Percentiles rank a stretch among this genome's conserved stretches.
These are phyloP conservation scores for Rugosomyces carneus DNA, from an alignment of 1,284 basidiomycete species.

Conservation along the genomic window DNA sequence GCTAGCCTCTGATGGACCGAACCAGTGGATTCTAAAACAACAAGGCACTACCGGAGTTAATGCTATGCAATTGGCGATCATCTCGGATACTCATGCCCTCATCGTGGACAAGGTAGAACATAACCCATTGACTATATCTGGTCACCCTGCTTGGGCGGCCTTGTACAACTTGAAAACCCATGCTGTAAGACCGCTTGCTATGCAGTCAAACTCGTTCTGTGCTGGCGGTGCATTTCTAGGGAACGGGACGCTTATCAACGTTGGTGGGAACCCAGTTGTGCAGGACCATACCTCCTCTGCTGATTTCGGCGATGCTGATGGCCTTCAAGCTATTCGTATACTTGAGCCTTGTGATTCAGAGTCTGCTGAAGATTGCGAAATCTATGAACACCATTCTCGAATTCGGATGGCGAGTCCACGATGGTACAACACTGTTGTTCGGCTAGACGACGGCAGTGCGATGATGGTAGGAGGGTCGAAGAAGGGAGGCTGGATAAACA, in stretches of 20 bases:
- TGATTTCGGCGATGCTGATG: slow-evolving; percentile 63
- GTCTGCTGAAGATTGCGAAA: slow-evolving; percentile 30
- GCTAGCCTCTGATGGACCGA: slow-evolving; percentile 12
- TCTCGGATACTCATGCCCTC: slow-evolving; percentile 38
- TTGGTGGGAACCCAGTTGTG: slow-evolving; percentile 46
- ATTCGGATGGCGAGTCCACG: slow-evolving; percentile 33
- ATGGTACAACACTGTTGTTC: slow-evolving; percentile 39
- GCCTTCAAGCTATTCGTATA: slow-evolving; percentile 30
- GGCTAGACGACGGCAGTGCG: slow-evolving; percentile 40
- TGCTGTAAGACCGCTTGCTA: slow-evolving; percentile 25
- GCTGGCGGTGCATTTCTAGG: slow-evolving; percentile 42
- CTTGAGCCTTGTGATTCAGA: slow-evolving; percentile 35
- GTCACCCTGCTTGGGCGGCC: slow-evolving; percentile 39
- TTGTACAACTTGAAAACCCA: slow-evolving; percentile 34
- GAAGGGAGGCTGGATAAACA: no score
- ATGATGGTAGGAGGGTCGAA: no score
- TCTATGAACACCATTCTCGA: slow-evolving; percentile 34
- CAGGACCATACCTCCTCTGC: slow-evolving; percentile 53
- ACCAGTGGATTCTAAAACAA: slow-evolving; percentile 36
- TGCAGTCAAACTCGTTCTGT: slow-evolving; percentile 46
- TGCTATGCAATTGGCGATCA: slow-evolving; percentile 41
- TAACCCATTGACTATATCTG: slow-evolving; percentile 37
- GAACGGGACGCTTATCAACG: slow-evolving; percentile 32
- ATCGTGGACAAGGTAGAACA: slow-evolving; percentile 41
- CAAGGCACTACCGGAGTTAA: slow-evolving; percentile 38